Base-by-base conservation (phyloP, 2,329 filamentous ascomycete genomes). In the Diaporthe destruens region DNA sequence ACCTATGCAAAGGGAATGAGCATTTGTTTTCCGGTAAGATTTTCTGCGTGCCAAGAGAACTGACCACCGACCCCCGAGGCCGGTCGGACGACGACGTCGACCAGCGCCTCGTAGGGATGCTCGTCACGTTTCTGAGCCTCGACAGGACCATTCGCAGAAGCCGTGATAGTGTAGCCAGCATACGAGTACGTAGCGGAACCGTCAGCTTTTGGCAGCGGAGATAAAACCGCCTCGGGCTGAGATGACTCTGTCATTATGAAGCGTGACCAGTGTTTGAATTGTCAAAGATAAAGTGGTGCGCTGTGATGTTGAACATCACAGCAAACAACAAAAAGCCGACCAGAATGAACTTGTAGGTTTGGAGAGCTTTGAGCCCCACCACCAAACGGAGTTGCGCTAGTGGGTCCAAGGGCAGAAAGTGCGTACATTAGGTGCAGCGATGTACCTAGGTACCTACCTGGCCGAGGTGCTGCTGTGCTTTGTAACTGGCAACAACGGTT, bases 1-100 rank as follows among this genome's bases (percentile, higher is more conserved):
- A 70, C 90, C 91, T 90, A 77, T 79, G 80, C 72, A 36, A 57
- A 71, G 72, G 72, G 55, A 80, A 76, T 76, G 74, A 75, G 77
- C 70, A 77, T 71, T 47, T 55, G 57, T 70, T 49, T 56, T 34
- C 55, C 72, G 66, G 63, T 57, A 44, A 16, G 55, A 67, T 65
- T 57, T 42, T 25, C 42, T 34, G 34, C 36, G 32, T 57, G 68
- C 68, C 51, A 66, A 74, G 73, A 69, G 29, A 61, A 78, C 87
- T 80, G 81, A 91, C 95, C 93, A 85, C 93, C 94, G 57, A 96
- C 91, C 20, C 95, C 95, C 75, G 92, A 91, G 47, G 93, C 92
- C 63, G 96, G 96, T 81, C 96, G 91, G 76, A 99, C 90, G 80
- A 96, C 91, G 72, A 99, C 94, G 82, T 98, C 96, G 76, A 99